These are phyloP conservation scores for Fusarium sp. DNA, from an alignment of 2,329 filamentous ascomycete species.

Conservation along the genomic window DNA sequence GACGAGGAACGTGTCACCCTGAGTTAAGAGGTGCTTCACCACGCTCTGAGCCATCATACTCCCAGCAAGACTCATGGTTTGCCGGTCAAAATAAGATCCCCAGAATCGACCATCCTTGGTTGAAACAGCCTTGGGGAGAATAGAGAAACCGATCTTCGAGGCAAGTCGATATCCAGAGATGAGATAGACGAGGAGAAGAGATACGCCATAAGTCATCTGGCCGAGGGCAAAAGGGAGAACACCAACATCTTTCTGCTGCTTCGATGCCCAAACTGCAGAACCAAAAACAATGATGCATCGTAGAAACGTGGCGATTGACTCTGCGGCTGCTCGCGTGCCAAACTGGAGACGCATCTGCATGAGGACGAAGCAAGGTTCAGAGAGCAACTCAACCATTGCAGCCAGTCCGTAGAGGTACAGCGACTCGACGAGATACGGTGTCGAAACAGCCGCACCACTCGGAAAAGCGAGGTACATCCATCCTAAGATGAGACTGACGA, in stretches of 20 bases:
- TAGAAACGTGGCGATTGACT: conserved; percentile 79
- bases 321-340: conserved; percentile 79
- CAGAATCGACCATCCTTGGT: conserved; percentile 53
- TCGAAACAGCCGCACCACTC: conserved; percentile 57
- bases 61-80: conserved; percentile 74
- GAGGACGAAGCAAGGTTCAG: conserved; percentile 89
- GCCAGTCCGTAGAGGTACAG: conserved; percentile 64
- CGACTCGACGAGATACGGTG: conserved; percentile 67
- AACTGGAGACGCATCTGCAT: conserved; percentile 84
- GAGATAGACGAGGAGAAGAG: conserved; percentile 74
- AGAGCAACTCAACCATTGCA: conserved; percentile 75
- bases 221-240: conserved; percentile 89
- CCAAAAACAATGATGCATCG: conserved; percentile 79
- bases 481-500: conserved; percentile 70
- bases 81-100: conserved; percentile 69
- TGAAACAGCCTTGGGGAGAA: conserved; percentile 60
- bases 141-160: conserved; percentile 68
- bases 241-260: conserved; percentile 63
- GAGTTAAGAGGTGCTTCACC: conserved; percentile 91
- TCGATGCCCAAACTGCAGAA: conserved; percentile 69
- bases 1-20: conserved; percentile 91
- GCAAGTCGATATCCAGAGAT: conserved; percentile 66
- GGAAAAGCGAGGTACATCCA: conserved; percentile 69
- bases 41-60: conserved; percentile 87
- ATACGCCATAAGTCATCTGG: conserved; percentile 76